Evolutionary conservation across 495 filamentous ascomycete species (phyloP).

Genomic region (Paragyromitra xinjiangensis): DNA sequence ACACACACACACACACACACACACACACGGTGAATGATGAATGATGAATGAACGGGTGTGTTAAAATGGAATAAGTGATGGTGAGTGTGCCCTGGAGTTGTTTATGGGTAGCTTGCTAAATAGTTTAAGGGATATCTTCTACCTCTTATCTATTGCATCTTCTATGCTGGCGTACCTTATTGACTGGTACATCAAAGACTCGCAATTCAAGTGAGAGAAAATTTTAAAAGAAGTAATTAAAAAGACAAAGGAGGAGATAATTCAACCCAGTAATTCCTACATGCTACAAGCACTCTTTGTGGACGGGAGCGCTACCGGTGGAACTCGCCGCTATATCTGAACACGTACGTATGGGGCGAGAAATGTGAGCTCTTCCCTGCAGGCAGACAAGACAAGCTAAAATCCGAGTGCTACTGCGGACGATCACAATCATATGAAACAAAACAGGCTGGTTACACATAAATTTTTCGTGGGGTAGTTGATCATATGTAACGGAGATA

Average conservation of each 20-base stretch:
- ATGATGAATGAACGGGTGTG: constrained; percentile 20
- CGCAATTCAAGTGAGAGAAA: constrained; percentile 18
- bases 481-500: constrained; percentile 43
- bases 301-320: constrained; percentile 44
- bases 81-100: constrained; percentile 32
- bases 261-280: constrained; percentile 35
- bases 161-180: constrained; percentile 15
- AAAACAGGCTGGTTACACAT: constrained; percentile 50
- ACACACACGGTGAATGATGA: constrained; percentile 2
- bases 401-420: constrained; percentile 36
- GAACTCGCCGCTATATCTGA: constrained; percentile 34
- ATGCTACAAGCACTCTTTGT: constrained; percentile 34
- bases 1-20: neutral
- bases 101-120: constrained; percentile 30
- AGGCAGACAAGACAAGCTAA: constrained; percentile 31
- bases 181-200: constrained; percentile 11
- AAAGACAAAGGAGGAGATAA: constrained; percentile 42
- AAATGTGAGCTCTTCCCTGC: constrained; percentile 47
- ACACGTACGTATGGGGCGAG: constrained; percentile 38
- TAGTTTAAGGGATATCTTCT: constrained; percentile 14
- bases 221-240: constrained; percentile 30
- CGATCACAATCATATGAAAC: constrained; percentile 39
- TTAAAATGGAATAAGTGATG: constrained; percentile 20
- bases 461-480: constrained; percentile 45
- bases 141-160: constrained; percentile 33